phyloP scores from a whole-genome alignment of 441 rosid genomes.

The Omphalea diandra region DNA sequence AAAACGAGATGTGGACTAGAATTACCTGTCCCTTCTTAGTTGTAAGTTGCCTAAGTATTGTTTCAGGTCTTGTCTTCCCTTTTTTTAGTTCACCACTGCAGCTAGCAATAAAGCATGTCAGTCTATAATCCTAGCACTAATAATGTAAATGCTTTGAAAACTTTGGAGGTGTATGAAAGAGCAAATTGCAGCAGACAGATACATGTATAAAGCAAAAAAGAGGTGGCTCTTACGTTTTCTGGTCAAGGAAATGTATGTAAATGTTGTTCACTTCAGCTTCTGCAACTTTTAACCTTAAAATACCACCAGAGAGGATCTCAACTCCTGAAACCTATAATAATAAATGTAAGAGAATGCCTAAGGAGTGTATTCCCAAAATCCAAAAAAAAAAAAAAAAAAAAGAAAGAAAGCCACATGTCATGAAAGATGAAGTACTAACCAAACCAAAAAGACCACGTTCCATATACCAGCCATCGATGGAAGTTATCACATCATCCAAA shows the following conservation, averaged over 20 bases:
- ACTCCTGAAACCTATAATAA: slow-evolving; percentile 73
- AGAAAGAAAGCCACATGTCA: not conserved
- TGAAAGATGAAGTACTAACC: slow-evolving; percentile 46
- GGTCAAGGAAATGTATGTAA: slow-evolving; percentile 80
- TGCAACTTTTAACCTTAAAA: slow-evolving; percentile 78
- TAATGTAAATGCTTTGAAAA: not conserved
- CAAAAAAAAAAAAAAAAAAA: not conserved
- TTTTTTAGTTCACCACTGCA: slow-evolving; percentile 85
- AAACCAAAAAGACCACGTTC: slow-evolving; percentile 94
- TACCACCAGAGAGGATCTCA: slow-evolving; percentile 93
- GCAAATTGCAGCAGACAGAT: too few species aligned
- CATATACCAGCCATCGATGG: slow-evolving; percentile 92
- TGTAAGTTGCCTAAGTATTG: slow-evolving; percentile 84
- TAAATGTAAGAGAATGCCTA: not conserved
- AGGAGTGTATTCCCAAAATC: not conserved
- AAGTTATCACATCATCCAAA: slow-evolving; percentile 80
- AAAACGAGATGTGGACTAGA: slow-evolving; percentile 1
- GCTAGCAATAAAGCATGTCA: slow-evolving; percentile 25
- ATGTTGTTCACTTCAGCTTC: slow-evolving; percentile 95
- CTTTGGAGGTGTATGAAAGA: not conserved
- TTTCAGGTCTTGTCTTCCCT: slow-evolving; percentile 85
- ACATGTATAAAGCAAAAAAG: too few species aligned
- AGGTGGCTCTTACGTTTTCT: slow-evolving; percentile 73
- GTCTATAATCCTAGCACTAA: slow-evolving; percentile 4
- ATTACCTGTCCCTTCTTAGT: slow-evolving; percentile 95